These are phyloP conservation scores for Aureobasidium lini DNA, from an alignment of 2,329 filamentous ascomycete genomes.

Conservation along the genomic window DNA sequence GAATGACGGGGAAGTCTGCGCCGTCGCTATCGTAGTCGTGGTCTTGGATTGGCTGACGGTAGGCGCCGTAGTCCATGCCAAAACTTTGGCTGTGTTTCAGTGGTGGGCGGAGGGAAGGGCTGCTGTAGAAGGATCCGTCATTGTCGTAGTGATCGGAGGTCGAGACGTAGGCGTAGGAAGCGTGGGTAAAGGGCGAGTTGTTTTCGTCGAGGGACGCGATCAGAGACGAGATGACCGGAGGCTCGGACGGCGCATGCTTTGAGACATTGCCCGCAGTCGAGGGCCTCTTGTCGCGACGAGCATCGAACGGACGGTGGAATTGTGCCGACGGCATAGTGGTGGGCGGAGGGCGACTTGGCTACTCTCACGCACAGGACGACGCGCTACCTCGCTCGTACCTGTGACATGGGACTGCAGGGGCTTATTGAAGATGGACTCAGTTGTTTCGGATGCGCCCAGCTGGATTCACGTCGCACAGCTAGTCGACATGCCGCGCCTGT, in stretches of 20 bases:
- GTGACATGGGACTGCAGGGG: conserved; percentile 10
- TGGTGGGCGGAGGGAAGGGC: neutral
- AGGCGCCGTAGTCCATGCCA: conserved; percentile 63
- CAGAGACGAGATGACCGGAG: conserved; percentile 56
- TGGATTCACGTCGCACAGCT: neutral
- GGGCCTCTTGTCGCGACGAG: conserved; percentile 9
- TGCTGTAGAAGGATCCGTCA: neutral
- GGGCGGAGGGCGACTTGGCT: neutral
- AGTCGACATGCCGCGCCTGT: neutral
- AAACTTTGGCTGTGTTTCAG: conserved; percentile 35
- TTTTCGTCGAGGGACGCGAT: conserved; percentile 50
- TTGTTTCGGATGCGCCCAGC: neutral
- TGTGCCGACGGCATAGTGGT: neutral
- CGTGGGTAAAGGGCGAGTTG: neutral
- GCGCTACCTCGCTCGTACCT: conserved; percentile 3
- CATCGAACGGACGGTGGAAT: neutral
- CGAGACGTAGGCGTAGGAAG: conserved; percentile 9
- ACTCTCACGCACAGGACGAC: neutral
- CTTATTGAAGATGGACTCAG: neutral
- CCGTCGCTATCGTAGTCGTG: conserved; percentile 49
- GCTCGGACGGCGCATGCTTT: conserved; percentile 18
- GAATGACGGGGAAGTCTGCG: conserved; percentile 62
- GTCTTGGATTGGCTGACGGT: conserved; percentile 37
- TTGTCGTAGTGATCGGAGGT: conserved; percentile 5
- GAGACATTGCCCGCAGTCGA: conserved; percentile 29